These are phyloP conservation scores for Celoporthe dispersa DNA, from an alignment of 2,329 filamentous ascomycete species.

Conservation along the genomic window DNA sequence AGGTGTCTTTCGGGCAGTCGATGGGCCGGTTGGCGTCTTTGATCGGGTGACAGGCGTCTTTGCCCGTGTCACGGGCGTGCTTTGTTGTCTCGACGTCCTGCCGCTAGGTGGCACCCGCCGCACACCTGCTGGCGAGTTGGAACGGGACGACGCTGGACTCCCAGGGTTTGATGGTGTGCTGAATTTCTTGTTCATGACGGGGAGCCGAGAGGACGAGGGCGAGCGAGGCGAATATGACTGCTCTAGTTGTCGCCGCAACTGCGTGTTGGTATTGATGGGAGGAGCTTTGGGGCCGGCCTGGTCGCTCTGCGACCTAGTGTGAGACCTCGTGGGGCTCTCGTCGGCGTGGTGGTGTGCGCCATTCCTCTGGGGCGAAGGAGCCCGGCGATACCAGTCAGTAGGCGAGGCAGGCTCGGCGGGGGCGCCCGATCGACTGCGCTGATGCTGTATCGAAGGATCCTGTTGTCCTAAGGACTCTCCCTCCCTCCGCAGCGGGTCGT, in stretches of 20 bases:
- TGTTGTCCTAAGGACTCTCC: conserved; percentile 73
- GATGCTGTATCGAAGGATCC: conserved; percentile 51
- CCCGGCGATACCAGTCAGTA: conserved; percentile 65
- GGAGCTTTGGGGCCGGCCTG: conserved; percentile 43
- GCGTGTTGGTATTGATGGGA: conserved; percentile 23
- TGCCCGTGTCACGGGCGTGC: conserved; percentile 40
- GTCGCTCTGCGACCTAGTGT: conserved; percentile 65
- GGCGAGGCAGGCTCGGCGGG: conserved; percentile 66
- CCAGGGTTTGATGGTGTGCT: conserved; percentile 50
- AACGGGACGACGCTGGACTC: conserved; percentile 58
- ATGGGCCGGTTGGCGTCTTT: conserved; percentile 50
- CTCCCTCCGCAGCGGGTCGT: conserved; percentile 59
- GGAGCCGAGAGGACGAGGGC: conserved; percentile 42
- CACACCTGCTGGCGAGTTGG: conserved; percentile 57
- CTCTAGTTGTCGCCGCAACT: conserved; percentile 22
- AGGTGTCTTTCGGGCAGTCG: conserved; percentile 46
- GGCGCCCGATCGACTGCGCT: conserved; percentile 60
- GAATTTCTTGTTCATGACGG: conserved; percentile 45
- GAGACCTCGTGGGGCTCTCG: conserved; percentile 44
- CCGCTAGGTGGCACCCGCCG: conserved; percentile 45
- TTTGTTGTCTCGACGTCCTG: conserved; percentile 43
- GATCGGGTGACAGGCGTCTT: conserved; percentile 48
- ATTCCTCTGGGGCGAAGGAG: conserved; percentile 35
- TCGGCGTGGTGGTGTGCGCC: conserved; percentile 32
- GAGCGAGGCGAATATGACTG: conserved; percentile 36